These are phyloP conservation scores for Pascua guehoae DNA, from an alignment of 1,284 basidiomycete genomes.

Conservation along the genomic window DNA sequence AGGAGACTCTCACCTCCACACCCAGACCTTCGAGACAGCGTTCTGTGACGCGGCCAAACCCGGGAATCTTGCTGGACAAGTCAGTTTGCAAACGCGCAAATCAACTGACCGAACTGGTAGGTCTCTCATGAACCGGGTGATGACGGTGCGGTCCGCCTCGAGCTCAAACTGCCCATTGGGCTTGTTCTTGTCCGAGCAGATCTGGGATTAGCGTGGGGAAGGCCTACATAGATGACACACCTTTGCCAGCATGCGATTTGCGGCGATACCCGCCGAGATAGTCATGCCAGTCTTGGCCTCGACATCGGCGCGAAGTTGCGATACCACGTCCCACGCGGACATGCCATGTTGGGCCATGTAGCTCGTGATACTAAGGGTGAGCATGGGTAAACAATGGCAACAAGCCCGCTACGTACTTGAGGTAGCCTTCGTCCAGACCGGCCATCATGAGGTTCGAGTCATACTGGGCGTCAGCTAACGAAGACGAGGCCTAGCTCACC, in stretches of 20 bases:
- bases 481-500: constrained; percentile 12
- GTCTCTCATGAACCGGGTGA: constrained; percentile 60
- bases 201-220: constrained; percentile 54
- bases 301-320: constrained; percentile 68
- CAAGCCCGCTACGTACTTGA: constrained; percentile 61
- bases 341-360: constrained; percentile 69
- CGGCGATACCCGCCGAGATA: constrained; percentile 88
- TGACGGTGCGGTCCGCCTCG: constrained; percentile 61
- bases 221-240: constrained; percentile 42
- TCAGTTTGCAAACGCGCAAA: constrained; percentile 2
- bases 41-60: constrained; percentile 83
- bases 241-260: constrained; percentile 72
- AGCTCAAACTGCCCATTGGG: constrained; percentile 86
- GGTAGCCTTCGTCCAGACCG: constrained; percentile 83
- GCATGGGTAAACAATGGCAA: neutral
- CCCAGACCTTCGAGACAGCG: constrained; percentile 78
- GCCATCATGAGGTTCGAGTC: constrained; percentile 76
- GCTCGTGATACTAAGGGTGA: constrained; percentile 41
- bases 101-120: constrained; percentile 38
- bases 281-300: constrained; percentile 75
- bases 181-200: constrained; percentile 95
- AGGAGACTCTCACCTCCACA: constrained; percentile 61
- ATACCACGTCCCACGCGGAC: constrained; percentile 68
- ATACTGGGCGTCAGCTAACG: constrained; percentile 56
- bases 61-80: constrained; percentile 59